Conservation (phyloP, 768 basidiomycete species). For the Daedaleopsis sinensis region DNA sequence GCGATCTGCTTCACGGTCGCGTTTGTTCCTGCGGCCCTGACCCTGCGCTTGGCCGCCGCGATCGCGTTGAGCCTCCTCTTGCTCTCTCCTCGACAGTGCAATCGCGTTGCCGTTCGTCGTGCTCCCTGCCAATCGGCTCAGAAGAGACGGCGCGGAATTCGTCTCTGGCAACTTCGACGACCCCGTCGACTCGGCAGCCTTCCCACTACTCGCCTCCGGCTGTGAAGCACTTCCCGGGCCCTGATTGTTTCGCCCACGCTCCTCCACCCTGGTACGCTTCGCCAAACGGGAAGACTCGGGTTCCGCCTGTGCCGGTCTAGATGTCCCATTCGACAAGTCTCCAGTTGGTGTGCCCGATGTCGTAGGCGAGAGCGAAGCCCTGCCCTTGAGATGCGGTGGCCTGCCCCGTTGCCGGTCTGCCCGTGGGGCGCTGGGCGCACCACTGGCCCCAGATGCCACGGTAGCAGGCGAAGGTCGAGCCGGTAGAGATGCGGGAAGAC, state of each 20-base stretch:
- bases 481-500: conserved; percentile 6
- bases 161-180: neutral
- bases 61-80: neutral
- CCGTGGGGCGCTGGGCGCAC: neutral
- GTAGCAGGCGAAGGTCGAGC: conserved; percentile 4
- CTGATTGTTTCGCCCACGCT: neutral
- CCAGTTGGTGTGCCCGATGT: neutral
- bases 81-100: conserved; percentile 1
- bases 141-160: conserved; percentile 23
- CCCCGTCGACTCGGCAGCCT: neutral
- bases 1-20: conserved; percentile 13
- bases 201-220: neutral
- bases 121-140: conserved; percentile 25
- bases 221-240: neutral
- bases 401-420: conserved; percentile 12
- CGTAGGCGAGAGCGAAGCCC: neutral
- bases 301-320: neutral
- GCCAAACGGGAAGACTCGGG: conserved; percentile 4
- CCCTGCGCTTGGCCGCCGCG: conserved; percentile 4
- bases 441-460: conserved; percentile 1
- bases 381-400: conserved; percentile 5
- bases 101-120: conserved; percentile 9
- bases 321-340: neutral
- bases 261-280: conserved; percentile 13
- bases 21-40: conserved; percentile 1